Conservation (phyloP, 768 basidiomycete genomes). For the Hortiboletus flavorubellus region DNA sequence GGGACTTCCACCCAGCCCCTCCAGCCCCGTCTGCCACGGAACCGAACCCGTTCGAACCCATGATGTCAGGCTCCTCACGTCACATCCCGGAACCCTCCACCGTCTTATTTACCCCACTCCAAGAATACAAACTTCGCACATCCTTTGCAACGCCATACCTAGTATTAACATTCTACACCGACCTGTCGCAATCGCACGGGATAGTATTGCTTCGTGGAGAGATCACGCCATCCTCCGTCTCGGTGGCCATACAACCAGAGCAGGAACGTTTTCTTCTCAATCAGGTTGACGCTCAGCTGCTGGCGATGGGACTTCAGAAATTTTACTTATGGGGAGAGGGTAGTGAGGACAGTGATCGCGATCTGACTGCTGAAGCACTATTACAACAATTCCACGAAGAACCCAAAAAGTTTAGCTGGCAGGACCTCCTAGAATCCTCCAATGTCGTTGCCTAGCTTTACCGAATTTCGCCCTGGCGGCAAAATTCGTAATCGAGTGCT, state of each 20-base stretch:
- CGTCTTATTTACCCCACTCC: slow-evolving; percentile 87
- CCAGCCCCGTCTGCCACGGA: slow-evolving; percentile 48
- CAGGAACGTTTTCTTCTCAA: slow-evolving; percentile 51
- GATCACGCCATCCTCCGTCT: slow-evolving; percentile 65
- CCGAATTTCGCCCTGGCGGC: neutral
- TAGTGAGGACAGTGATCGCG: slow-evolving; percentile 5
- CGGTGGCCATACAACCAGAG: slow-evolving; percentile 35
- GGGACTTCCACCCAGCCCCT: slow-evolving; percentile 80
- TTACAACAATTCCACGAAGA: slow-evolving; percentile 73
- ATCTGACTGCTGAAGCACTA: slow-evolving; percentile 36
- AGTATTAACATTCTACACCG: slow-evolving; percentile 88
- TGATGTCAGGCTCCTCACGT: slow-evolving; percentile 15
- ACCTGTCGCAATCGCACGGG: slow-evolving; percentile 75
- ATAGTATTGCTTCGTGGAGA: slow-evolving; percentile 89
- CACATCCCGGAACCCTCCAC: slow-evolving; percentile 61
- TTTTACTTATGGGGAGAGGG: slow-evolving; percentile 71
- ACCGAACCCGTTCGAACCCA: slow-evolving; percentile 43
- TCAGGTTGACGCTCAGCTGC: slow-evolving; percentile 81
- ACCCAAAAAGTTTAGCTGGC: slow-evolving; percentile 79
- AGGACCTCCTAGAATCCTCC: slow-evolving; percentile 63
- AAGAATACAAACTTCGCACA: slow-evolving; percentile 85
- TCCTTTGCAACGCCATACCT: slow-evolving; percentile 90
- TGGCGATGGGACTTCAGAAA: slow-evolving; percentile 76
- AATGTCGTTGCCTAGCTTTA: slow-evolving; percentile 11
- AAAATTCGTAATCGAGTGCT: neutral